Conservation (phyloP, 2,329 filamentous ascomycete genomes). For the Aspergillus latus region DNA sequence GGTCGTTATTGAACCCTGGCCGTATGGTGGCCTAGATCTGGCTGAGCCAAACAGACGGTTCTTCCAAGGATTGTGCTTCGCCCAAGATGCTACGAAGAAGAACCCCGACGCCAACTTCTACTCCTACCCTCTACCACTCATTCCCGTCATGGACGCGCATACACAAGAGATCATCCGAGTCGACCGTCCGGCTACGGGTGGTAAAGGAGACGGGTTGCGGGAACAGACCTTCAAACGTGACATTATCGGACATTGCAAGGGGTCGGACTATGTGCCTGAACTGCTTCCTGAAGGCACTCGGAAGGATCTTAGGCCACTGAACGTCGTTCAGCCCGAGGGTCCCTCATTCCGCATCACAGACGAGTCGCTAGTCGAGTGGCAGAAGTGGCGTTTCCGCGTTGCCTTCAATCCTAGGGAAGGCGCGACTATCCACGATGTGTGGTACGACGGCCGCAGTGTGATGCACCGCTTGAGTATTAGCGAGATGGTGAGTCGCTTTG, state of each 20-base stretch:
- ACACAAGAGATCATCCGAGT: conserved; percentile 58
- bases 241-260: conserved; percentile 54
- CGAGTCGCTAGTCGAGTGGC: conserved; percentile 53
- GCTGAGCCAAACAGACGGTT: conserved; percentile 51
- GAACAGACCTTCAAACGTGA: conserved; percentile 44
- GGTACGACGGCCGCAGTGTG: conserved; percentile 64
- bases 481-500: conserved; percentile 58
- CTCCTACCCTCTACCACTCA: conserved; percentile 54
- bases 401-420: conserved; percentile 62
- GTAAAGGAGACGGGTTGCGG: conserved; percentile 50
- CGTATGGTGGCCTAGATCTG: conserved; percentile 55
- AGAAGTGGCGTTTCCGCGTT: conserved; percentile 69
- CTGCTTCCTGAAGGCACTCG: conserved; percentile 48
- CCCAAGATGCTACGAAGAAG: conserved; percentile 38
- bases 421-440: conserved; percentile 67
- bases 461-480: conserved; percentile 66
- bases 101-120: conserved; percentile 63
- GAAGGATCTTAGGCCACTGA: conserved; percentile 65
- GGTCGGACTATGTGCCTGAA: conserved; percentile 53
- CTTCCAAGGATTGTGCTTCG: conserved; percentile 56
- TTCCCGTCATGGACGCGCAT: conserved; percentile 57
- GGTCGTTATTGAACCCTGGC: conserved; percentile 57
- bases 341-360: conserved; percentile 58
- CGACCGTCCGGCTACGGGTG: conserved; percentile 57
- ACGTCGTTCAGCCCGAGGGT: conserved; percentile 70